These are phyloP conservation scores for Yamadazyma dushanensis DNA, from an alignment of 1,139 yeast genomes.

Conservation along the genomic window DNA sequence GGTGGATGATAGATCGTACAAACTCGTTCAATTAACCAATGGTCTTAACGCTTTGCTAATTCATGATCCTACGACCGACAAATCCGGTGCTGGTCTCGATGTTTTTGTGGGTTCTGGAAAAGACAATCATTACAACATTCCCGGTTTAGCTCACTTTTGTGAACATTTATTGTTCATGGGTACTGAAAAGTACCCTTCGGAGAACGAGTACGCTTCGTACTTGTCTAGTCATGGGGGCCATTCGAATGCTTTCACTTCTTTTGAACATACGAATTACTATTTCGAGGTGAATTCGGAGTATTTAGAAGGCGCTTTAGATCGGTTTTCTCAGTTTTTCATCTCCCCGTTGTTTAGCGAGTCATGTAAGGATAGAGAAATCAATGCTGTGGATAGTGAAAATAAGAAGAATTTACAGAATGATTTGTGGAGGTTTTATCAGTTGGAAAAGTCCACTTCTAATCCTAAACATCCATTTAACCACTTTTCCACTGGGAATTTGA, in stretches of 20 bases:
- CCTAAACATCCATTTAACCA: constrained; percentile 71
- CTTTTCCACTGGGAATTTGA: constrained; percentile 72
- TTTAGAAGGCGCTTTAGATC: constrained; percentile 83
- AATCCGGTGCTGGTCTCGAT: constrained; percentile 90
- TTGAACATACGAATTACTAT: constrained; percentile 87
- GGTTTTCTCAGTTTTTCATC: constrained; percentile 91
- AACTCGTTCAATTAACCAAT: constrained; percentile 65
- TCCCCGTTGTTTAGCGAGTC: constrained; percentile 76
- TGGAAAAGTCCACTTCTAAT: constrained; percentile 74
- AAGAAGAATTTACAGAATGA: constrained; percentile 92
- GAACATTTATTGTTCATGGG: constrained; percentile 97
- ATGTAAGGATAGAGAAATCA: constrained; percentile 88
- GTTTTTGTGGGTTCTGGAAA: constrained; percentile 89
- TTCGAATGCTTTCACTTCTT: constrained; percentile 84
- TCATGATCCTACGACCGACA: constrained; percentile 83
- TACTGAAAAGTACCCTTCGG: constrained; percentile 87
- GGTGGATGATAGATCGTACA: constrained; percentile 74
- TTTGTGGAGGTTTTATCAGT: constrained; percentile 82
- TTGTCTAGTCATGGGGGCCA: constrained; percentile 67
- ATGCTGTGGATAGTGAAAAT: constrained; percentile 95
- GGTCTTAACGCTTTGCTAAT: constrained; percentile 73
- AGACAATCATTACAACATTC: constrained; percentile 65
- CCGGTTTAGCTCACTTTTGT: constrained; percentile 95
- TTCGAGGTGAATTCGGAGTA: constrained; percentile 79
- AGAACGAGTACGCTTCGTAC: constrained; percentile 81